Conservation (phyloP, 208 protist species). For the Naegleria gruberi region DNA sequence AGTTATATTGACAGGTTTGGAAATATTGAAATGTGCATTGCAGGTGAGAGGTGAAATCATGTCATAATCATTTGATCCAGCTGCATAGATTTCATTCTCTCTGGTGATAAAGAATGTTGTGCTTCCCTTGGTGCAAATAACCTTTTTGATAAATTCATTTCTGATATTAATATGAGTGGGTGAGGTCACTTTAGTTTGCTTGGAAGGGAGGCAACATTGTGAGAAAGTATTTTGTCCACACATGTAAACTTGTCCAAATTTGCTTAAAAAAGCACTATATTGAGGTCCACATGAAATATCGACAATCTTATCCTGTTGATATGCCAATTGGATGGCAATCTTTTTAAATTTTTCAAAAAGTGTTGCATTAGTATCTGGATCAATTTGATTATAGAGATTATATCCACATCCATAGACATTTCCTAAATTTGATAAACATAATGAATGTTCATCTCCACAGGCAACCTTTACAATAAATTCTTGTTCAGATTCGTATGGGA, state of each 20-base stretch:
- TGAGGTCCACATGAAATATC: background rate
- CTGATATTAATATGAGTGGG: background rate
- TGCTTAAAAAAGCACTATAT: background rate
- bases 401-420: background rate
- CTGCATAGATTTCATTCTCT: background rate
- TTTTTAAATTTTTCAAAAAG: background rate
- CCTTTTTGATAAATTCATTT: background rate
- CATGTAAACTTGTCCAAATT: background rate
- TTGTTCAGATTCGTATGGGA: background rate
- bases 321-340: background rate
- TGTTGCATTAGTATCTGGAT: no score
- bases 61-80: background rate
- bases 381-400: background rate
- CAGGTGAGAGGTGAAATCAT: background rate
- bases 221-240: background rate
- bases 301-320: background rate
- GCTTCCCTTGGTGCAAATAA: background rate
- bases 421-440: background rate
- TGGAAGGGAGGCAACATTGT: background rate
- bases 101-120: background rate
- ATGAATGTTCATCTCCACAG: background rate
- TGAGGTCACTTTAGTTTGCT: background rate
- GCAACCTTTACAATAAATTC: background rate
- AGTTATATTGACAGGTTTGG: background rate
- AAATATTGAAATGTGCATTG: background rate